Evolutionary conservation across 2,329 filamentous ascomycete species (phyloP).

Genomic region (Colletotrichum orchidophilum): DNA sequence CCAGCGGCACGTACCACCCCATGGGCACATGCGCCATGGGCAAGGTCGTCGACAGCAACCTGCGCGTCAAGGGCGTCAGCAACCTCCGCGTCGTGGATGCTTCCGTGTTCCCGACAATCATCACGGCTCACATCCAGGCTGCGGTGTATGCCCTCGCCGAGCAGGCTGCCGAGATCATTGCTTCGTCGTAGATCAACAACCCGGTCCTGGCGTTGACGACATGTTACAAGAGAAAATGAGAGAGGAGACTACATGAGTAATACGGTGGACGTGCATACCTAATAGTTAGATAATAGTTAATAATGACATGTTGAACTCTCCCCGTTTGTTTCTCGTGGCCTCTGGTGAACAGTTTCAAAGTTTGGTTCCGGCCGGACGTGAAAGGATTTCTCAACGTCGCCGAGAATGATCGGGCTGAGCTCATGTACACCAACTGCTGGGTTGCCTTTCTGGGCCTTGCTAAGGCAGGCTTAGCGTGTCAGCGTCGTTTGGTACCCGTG

Average conservation of each 20-base stretch:
- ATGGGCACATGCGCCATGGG: constrained; percentile 44
- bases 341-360: too few species aligned
- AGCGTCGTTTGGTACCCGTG: too few species aligned
- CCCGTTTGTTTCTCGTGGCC: background rate
- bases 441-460: too few species aligned
- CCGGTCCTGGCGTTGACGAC: background rate
- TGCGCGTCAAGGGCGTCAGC: constrained; percentile 47
- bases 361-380: too few species aligned
- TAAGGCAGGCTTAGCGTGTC: too few species aligned
- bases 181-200: background rate
- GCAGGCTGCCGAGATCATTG: constrained; percentile 67
- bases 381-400: too few species aligned
- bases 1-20: constrained; percentile 37
- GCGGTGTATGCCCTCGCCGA: constrained; percentile 66
- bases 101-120: constrained; percentile 45
- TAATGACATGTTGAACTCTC: background rate
- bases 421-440: too few species aligned
- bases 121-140: constrained; percentile 53
- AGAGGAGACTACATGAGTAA: background rate
- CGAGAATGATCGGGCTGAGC: too few species aligned
- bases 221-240: background rate
- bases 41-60: constrained; percentile 42
- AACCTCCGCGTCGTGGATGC: constrained; percentile 49
- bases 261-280: background rate
- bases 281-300: background rate